phyloP scores from a whole-genome alignment of 2,329 filamentous ascomycete genomes.

The Intubia oerlemansii region DNA sequence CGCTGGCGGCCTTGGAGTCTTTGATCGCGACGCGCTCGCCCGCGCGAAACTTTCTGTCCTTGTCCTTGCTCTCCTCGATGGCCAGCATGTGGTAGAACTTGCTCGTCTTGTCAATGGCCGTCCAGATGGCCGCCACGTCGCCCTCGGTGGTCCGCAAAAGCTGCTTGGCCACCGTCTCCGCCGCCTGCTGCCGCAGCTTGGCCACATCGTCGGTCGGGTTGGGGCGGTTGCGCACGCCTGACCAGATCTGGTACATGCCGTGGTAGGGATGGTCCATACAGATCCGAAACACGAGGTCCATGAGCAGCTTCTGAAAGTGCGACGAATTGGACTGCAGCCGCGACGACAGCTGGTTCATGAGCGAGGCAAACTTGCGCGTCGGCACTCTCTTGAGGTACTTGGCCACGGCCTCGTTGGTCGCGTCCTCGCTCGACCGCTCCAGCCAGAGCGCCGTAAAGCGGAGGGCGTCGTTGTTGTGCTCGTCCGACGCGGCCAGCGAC shows the following conservation, averaged over 20 bases:
- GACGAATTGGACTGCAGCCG: conserved; percentile 51
- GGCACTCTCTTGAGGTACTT: conserved; percentile 53
- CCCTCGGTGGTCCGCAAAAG: conserved; percentile 17
- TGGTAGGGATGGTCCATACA: conserved; percentile 90
- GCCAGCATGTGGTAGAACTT: conserved; percentile 43
- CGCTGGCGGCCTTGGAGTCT: conserved; percentile 39
- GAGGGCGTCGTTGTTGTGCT: conserved; percentile 72
- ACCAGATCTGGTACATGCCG: conserved; percentile 92
- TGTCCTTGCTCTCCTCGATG: conserved; percentile 22
- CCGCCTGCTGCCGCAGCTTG: conserved; percentile 51
- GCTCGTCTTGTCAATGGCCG: conserved; percentile 52
- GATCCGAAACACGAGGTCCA: conserved; percentile 56
- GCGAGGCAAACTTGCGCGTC: conserved; percentile 72
- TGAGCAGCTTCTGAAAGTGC: conserved; percentile 57
- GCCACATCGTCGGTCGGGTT: conserved; percentile 55
- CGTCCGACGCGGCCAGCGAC: conserved; percentile 65
- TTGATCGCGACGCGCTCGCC: conserved; percentile 35
- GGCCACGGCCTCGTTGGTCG: conserved; percentile 54
- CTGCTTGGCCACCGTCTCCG: conserved; percentile 41
- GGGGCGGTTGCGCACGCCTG: conserved; percentile 47
- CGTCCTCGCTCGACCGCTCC: conserved; percentile 53
- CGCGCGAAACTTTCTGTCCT: conserved; percentile 43
- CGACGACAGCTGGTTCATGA: conserved; percentile 97
- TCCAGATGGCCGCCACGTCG: conserved; percentile 36
- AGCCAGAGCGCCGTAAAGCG: conserved; percentile 92